Base-by-base conservation (phyloP, 306 rosid genomes). In the Cyamopsis tetragonoloba region DNA sequence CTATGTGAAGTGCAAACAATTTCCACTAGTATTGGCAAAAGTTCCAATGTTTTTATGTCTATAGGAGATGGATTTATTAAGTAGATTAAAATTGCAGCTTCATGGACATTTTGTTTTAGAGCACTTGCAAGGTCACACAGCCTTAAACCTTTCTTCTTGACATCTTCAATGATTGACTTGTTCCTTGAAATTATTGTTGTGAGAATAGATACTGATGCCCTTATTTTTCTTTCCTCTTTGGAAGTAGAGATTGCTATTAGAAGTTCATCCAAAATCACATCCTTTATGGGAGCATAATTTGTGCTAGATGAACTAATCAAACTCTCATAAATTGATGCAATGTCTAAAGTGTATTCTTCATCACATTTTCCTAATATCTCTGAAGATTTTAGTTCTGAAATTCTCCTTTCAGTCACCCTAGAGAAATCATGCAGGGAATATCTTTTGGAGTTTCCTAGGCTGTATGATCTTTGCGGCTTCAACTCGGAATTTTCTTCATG, bases 91-190 rank as follows among this genome's bases (percentile, higher is more conserved):
- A 82, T 77, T 62, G 88, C 92, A 7, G 96, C 96, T 79, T 89
- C 96, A 3, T 86, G 84, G 39, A 89, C 87, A 72, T 89, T 84
- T 75, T 82, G 85, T 68, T 82, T 89, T 22, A 89, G 88, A 71
- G 96, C 96, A 66, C 84, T 76, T 59, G 90, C 96, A 53, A 89
- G 77, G 82, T 84, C 92, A 70, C 80, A 72, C 72, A 89, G 55
- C 80, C 70, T 81, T 34, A 86, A 76, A 70, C 92, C 92, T 78
- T 89, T 89, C 72, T 80, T 89, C 83, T 89, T 89, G 57, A 89
- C 81, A 68, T 86, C 90, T 60, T 80, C 87, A 15, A 89, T 66
- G 19, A 81, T 76, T 59, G 92, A 89, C 46, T 77, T 82, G 83
- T 89, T 82, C 76, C 74, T 76, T 62, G 87, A 83, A 81, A 84